Conservation (phyloP, 768 basidiomycete species). For the Panellus pusillus region DNA sequence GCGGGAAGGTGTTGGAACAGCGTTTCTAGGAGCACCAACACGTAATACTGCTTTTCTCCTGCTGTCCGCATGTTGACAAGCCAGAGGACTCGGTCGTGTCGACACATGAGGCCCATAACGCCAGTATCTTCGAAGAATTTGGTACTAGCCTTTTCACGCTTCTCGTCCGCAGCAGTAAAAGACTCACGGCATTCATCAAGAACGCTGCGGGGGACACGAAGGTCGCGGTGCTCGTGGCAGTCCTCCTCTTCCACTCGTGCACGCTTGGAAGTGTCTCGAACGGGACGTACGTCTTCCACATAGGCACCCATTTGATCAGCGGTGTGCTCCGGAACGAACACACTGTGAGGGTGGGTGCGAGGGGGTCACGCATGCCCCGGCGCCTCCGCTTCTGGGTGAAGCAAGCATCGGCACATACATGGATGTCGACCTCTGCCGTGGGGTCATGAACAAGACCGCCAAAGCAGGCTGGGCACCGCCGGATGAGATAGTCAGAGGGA, state of each 20-base stretch:
- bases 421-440: constrained; percentile 17
- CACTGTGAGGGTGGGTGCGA: constrained; percentile 18
- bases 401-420: constrained; percentile 34
- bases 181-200: constrained; percentile 18
- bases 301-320: constrained; percentile 22
- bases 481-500: constrained; percentile 24
- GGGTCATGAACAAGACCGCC: constrained; percentile 17
- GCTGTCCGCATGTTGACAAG: constrained; percentile 33
- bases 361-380: constrained; percentile 14
- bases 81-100: constrained; percentile 32
- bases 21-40: constrained; percentile 28
- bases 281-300: constrained; percentile 18
- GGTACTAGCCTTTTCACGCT: constrained; percentile 17
- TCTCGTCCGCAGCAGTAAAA: constrained; percentile 27
- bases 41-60: constrained; percentile 35
- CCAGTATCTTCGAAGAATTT: constrained; percentile 28
- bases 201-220: constrained; percentile 20
- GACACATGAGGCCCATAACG: constrained; percentile 35
- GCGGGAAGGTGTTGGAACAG: constrained; percentile 31
- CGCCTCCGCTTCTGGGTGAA: constrained; percentile 33
- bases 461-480: constrained; percentile 30
- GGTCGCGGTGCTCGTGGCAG: constrained; percentile 19
- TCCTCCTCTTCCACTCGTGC: neutral
- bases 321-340: constrained; percentile 24
- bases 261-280: neutral